Evolutionary conservation across 208 protist genomes (phyloP).

Genomic region (Phytomonas francai): DNA sequence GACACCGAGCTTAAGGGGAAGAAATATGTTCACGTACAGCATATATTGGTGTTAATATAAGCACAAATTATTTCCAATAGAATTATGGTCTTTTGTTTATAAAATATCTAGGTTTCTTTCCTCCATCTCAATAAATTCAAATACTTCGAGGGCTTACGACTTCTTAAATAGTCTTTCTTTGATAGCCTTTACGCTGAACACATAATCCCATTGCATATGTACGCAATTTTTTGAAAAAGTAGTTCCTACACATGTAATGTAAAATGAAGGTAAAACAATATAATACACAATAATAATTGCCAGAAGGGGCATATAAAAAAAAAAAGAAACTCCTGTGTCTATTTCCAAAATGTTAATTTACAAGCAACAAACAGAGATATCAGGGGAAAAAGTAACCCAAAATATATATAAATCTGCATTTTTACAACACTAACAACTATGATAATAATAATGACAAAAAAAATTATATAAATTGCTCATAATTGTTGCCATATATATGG

Average conservation of each 20-base stretch:
- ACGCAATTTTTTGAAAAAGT: background rate
- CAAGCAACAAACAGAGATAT: background rate
- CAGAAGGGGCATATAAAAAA: background rate
- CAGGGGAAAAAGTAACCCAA: background rate
- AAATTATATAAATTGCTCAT: background rate
- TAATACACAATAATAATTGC: background rate
- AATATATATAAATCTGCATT: background rate
- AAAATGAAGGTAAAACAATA: background rate
- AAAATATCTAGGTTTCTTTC: background rate
- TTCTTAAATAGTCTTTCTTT: background rate
- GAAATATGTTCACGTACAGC: background rate
- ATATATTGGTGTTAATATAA: background rate
- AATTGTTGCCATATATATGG: background rate
- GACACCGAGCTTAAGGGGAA: background rate
- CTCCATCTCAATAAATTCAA: background rate
- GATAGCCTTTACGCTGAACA: background rate
- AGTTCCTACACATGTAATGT: background rate
- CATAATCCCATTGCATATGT: background rate
- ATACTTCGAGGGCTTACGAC: background rate
- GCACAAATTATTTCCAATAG: background rate
- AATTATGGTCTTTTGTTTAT: background rate
- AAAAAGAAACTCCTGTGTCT: background rate
- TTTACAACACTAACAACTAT: background rate
- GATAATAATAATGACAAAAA: background rate
- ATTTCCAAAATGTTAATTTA: background rate